Conservation (phyloP, 495 filamentous ascomycete genomes). For the Sporormia fimetaria region DNA sequence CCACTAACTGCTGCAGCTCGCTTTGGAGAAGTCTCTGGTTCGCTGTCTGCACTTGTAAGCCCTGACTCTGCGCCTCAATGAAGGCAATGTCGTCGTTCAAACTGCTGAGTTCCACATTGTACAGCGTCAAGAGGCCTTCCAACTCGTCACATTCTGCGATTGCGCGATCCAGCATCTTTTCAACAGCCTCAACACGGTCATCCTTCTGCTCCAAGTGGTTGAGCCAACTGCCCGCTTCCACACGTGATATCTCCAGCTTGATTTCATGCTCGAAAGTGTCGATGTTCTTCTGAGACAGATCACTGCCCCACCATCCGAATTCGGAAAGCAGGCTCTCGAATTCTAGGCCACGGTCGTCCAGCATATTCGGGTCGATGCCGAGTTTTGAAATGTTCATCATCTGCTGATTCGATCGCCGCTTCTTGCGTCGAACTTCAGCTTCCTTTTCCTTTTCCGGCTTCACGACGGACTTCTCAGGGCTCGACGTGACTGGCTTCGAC, state of each 20-base stretch:
- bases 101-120: constrained; percentile 86
- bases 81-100: constrained; percentile 91
- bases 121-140: constrained; percentile 83
- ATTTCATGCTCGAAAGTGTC: constrained; percentile 75
- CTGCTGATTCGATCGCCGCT: constrained; percentile 61
- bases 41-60: constrained; percentile 89
- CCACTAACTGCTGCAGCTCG: constrained; percentile 69
- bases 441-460: constrained; percentile 34
- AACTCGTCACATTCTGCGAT: constrained; percentile 92
- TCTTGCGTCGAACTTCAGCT: constrained; percentile 40
- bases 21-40: constrained; percentile 91
- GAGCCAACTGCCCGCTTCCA: constrained; percentile 89
- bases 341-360: constrained; percentile 58
- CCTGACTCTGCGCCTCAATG: constrained; percentile 93
- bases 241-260: constrained; percentile 74
- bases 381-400: constrained; percentile 66
- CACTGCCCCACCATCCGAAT: constrained; percentile 77
- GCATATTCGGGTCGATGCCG: constrained; percentile 56
- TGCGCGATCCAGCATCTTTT: constrained; percentile 70
- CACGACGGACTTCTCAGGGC: constrained; percentile 28
- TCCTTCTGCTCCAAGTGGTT: constrained; percentile 80
- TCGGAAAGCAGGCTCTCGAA: constrained; percentile 73
- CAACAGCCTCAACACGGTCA: constrained; percentile 71
- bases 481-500: constrained; percentile 27
- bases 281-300: constrained; percentile 58